phyloP scores from a whole-genome alignment of 164 flowering plant genomes.

The Kingdonia uniflora region DNA sequence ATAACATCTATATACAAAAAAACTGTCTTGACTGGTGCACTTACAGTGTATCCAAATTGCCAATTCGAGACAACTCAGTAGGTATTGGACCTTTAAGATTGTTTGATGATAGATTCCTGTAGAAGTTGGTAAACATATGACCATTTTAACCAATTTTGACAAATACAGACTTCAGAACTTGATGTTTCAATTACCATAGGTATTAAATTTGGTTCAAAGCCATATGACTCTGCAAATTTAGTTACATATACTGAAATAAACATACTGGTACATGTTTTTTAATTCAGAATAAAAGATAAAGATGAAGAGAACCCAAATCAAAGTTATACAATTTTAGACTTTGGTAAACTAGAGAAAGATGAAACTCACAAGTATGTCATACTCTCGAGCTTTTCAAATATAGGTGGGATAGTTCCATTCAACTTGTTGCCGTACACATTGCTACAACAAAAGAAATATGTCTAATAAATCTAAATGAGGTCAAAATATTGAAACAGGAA shows the following conservation, averaged over 20 bases:
- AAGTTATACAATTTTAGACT: no score
- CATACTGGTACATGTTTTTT: no score
- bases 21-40: conserved; percentile 8
- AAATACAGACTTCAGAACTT: no score
- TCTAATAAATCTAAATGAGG: background rate
- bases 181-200: no score
- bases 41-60: conserved; percentile 89
- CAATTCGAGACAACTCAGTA: conserved; percentile 77
- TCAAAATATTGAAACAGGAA: background rate
- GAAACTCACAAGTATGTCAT: conserved; percentile 70
- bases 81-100: conserved; percentile 67
- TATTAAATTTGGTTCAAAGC: no score
- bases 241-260: no score
- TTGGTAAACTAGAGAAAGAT: no score
- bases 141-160: no score
- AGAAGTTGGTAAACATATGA: background rate
- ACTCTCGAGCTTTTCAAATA: conserved; percentile 60
- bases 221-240: no score
- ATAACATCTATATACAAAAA: background rate
- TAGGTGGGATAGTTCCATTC: conserved; percentile 73
- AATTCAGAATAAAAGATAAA: no score
- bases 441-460: conserved; percentile 26
- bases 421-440: conserved; percentile 68
- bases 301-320: no score
- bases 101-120: conserved; percentile 76